phyloP scores from a whole-genome alignment of 768 basidiomycete species.

The Melanogaster broomeanus region DNA sequence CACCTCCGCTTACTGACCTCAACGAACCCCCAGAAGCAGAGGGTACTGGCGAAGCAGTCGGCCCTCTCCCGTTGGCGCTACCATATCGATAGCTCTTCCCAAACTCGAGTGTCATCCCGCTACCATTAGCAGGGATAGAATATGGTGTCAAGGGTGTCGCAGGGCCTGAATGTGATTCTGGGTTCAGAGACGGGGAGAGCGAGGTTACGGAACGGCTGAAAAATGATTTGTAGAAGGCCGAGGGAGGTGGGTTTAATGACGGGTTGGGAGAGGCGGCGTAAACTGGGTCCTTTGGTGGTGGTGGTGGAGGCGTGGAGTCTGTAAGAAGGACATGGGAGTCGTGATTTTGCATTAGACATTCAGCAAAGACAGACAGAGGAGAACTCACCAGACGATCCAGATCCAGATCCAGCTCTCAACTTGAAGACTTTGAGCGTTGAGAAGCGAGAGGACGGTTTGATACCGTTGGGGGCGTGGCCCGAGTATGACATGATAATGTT shows the following conservation, averaged over 20 bases:
- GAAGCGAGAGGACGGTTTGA: constrained; percentile 39
- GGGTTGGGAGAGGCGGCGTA: constrained; percentile 33
- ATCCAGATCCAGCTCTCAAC: constrained; percentile 23
- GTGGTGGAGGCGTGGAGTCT: constrained; percentile 39
- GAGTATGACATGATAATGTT: constrained; percentile 8
- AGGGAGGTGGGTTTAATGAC: constrained; percentile 10
- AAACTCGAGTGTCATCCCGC: constrained; percentile 3
- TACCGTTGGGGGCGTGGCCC: constrained; percentile 8
- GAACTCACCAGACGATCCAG: constrained; percentile 1
- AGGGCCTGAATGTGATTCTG: constrained; percentile 17
- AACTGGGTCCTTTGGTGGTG: constrained; percentile 64
- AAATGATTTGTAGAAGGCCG: constrained; percentile 29
- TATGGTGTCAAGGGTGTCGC: constrained; percentile 22
- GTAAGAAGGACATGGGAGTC: background rate
- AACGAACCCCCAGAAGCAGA: constrained; percentile 20
- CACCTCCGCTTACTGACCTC: constrained; percentile 10
- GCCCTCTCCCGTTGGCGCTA: constrained; percentile 6
- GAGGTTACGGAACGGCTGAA: constrained; percentile 48
- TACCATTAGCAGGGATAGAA: background rate
- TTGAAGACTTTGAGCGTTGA: constrained; percentile 46
- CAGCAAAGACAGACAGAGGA: background rate
- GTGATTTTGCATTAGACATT: too few relatives aligned
- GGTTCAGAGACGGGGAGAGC: constrained; percentile 41
- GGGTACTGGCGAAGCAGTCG: constrained; percentile 15
- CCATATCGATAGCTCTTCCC: constrained; percentile 1